phyloP scores from a whole-genome alignment of 768 basidiomycete genomes.

The Rhizopogon roseolus region DNA sequence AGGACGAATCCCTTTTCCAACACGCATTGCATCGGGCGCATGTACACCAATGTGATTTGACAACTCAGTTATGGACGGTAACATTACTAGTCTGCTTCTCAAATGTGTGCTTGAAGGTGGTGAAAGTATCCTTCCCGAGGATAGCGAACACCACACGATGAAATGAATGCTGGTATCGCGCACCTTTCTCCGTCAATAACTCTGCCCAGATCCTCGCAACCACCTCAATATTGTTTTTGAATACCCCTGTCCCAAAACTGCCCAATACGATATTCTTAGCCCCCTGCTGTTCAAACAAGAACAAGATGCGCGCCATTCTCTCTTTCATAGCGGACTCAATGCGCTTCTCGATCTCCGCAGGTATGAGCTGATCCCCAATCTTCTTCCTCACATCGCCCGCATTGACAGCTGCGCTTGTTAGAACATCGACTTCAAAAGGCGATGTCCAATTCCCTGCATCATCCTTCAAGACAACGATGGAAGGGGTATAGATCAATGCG shows the following conservation, averaged over 20 bases:
- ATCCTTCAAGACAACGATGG: slow-evolving; percentile 56
- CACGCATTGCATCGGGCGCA: too few species aligned
- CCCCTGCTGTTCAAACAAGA: slow-evolving; percentile 58
- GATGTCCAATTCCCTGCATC: slow-evolving; percentile 53
- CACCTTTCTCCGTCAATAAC: slow-evolving; percentile 41
- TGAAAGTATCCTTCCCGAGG: slow-evolving; percentile 44
- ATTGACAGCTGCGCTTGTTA: slow-evolving; percentile 76
- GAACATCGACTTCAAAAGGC: slow-evolving; percentile 58
- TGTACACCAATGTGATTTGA: too few species aligned
- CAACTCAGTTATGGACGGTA: not conserved
- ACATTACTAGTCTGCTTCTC: slow-evolving; percentile 8
- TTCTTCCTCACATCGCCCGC: slow-evolving; percentile 45
- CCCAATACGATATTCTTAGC: slow-evolving; percentile 61
- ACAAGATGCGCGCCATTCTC: slow-evolving; percentile 65
- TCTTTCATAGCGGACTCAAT: slow-evolving; percentile 62
- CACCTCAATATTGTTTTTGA: slow-evolving; percentile 54
- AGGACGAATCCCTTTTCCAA: too few species aligned
- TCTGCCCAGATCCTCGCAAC: slow-evolving; percentile 66
- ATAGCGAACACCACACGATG: slow-evolving; percentile 66
- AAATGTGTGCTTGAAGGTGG: slow-evolving; percentile 35
- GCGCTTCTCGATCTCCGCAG: slow-evolving; percentile 20
- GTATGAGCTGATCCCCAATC: not conserved
- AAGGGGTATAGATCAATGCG: slow-evolving; percentile 72
- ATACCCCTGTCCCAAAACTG: slow-evolving; percentile 77
- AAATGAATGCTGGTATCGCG: slow-evolving; percentile 56